A percentile compares a stretch with the other conserved stretches of the same genome.
phyloP scores from a whole-genome alignment of 2,329 filamentous ascomycete species.

The Cladosporium sphaerospermum region DNA sequence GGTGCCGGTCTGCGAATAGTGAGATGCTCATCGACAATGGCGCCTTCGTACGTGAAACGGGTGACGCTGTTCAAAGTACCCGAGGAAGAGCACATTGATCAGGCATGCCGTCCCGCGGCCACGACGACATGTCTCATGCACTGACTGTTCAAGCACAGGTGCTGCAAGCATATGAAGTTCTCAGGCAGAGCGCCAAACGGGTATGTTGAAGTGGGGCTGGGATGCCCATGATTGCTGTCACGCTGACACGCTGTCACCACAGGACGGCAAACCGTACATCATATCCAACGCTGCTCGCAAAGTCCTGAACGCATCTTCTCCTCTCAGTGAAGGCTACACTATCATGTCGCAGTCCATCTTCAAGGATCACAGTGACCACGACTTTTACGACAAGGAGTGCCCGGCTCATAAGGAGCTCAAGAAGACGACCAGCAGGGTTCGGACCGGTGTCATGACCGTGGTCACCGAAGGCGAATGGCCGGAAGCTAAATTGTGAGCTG shows the following conservation, averaged over 20 bases:
- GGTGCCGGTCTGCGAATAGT: no score
- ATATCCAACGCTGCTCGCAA: slow-evolving; percentile 34
- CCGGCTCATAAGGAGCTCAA: slow-evolving; percentile 50
- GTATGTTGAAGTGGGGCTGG: not conserved
- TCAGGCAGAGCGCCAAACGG: slow-evolving; percentile 5
- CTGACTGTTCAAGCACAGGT: not conserved
- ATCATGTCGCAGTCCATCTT: slow-evolving; percentile 60
- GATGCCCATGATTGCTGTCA: not conserved
- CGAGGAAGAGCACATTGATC: slow-evolving; percentile 40
- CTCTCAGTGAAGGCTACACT: slow-evolving; percentile 60
- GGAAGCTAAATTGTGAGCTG: slow-evolving; percentile 13
- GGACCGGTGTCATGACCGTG: slow-evolving; percentile 24
- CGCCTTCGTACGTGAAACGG: slow-evolving; percentile 36
- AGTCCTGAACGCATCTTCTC: slow-evolving; percentile 25
- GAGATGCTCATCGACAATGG: slow-evolving; percentile 14
- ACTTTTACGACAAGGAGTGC: slow-evolving; percentile 61
- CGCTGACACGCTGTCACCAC: not conserved
- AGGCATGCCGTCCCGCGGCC: not conserved
- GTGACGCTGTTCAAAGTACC: slow-evolving; percentile 51
- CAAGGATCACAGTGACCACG: slow-evolving; percentile 58
- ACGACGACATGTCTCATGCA: not conserved
- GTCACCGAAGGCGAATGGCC: slow-evolving; percentile 26
- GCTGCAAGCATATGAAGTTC: slow-evolving; percentile 5
- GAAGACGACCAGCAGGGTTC: slow-evolving; percentile 23
- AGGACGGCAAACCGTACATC: slow-evolving; percentile 69